phyloP scores from a whole-genome alignment of 768 basidiomycete genomes.

The Clathrus columnatus region DNA sequence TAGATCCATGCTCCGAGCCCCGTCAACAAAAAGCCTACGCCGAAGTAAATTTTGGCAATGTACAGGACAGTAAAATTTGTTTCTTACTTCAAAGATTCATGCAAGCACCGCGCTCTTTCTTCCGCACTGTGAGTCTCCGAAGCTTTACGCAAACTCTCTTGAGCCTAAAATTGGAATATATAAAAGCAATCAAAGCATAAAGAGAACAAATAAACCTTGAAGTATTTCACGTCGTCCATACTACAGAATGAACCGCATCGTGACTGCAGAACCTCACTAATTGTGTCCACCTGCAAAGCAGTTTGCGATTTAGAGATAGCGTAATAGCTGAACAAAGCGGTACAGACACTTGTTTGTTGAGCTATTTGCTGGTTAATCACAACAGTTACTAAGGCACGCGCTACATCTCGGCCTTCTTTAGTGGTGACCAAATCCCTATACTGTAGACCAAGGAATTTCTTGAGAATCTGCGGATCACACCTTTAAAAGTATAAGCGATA shows the following conservation, averaged over 20 bases:
- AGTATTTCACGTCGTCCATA: constrained; percentile 94
- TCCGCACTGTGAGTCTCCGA: constrained; percentile 65
- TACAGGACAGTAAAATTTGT: not conserved
- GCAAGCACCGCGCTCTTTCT: constrained; percentile 72
- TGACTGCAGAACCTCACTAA: constrained; percentile 90
- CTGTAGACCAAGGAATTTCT: constrained; percentile 57
- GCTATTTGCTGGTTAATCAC: constrained; percentile 98
- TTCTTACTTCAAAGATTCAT: constrained; percentile 76
- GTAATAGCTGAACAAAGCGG: not conserved
- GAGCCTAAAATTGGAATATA: constrained; percentile 46
- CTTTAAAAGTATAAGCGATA: constrained; percentile 26
- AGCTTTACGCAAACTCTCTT: constrained; percentile 88
- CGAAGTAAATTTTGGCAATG: not conserved
- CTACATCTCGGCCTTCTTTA: constrained; percentile 78
- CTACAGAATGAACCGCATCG: constrained; percentile 97
- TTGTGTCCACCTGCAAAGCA: constrained; percentile 79
- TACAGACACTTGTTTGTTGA: constrained; percentile 83
- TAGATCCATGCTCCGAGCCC: constrained; percentile 74
- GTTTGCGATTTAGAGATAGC: not conserved
- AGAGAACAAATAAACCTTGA: constrained; percentile 55
- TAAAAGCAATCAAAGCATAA: not conserved
- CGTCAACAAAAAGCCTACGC: constrained; percentile 76
- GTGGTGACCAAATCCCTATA: constrained; percentile 84
- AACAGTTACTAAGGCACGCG: constrained; percentile 84
- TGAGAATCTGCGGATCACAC: constrained; percentile 66